These are phyloP conservation scores for Cryptococcus hybrid DNA, from an alignment of 1,284 basidiomycete genomes.

Conservation along the genomic window DNA sequence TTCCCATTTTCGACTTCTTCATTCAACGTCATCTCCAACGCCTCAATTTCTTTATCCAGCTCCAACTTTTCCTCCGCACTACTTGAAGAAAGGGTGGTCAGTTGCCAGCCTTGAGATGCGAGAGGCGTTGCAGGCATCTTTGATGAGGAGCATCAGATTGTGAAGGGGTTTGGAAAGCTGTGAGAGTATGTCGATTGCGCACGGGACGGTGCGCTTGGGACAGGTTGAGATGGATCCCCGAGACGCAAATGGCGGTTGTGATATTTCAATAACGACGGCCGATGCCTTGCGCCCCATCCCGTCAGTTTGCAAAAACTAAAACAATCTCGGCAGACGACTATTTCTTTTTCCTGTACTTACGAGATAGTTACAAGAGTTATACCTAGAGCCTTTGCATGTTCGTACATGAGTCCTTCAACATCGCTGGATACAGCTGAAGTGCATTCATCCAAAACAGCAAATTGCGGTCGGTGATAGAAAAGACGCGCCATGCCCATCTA, in stretches of 20 bases:
- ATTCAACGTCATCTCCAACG: constrained; percentile 40
- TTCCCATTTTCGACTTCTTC: constrained; percentile 67
- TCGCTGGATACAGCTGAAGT: constrained; percentile 96
- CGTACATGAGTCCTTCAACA: constrained; percentile 94
- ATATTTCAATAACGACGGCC: constrained; percentile 55
- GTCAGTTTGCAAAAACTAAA: constrained; percentile 5
- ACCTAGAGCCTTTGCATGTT: constrained; percentile 84
- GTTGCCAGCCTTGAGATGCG: constrained; percentile 42
- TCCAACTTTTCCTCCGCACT: constrained; percentile 42
- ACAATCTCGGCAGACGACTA: not conserved
- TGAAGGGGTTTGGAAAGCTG: not conserved
- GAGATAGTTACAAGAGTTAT: constrained; percentile 94
- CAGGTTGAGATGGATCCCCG: constrained; percentile 27
- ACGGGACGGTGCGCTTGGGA: not conserved
- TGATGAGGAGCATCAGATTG: constrained; percentile 4
- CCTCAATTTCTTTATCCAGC: constrained; percentile 52
- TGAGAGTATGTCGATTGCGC: not conserved
- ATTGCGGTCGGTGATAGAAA: constrained; percentile 43
- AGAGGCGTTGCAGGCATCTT: constrained; percentile 28
- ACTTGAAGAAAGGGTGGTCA: constrained; percentile 34
- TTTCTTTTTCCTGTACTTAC: constrained; percentile 51
- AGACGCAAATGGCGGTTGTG: constrained; percentile 55
- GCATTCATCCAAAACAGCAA: constrained; percentile 66
- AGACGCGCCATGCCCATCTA: constrained; percentile 62
- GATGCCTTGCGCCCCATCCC: constrained; percentile 39